Percentiles rank a stretch among this genome's conserved stretches.
These are phyloP conservation scores for Firmiana major DNA, from an alignment of 345 rosid species.

Conservation along the genomic window DNA sequence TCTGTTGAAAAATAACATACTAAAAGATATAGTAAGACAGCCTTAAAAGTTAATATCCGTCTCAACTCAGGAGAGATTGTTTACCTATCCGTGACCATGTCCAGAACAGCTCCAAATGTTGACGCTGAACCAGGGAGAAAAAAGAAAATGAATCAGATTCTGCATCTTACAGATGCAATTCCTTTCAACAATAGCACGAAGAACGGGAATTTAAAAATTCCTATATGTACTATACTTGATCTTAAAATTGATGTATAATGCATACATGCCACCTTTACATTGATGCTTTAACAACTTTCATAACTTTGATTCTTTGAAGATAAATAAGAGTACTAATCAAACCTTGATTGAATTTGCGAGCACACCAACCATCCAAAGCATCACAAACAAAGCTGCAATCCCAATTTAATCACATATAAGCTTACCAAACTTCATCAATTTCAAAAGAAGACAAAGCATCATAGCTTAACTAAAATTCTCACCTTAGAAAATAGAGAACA, in stretches of 20 bases:
- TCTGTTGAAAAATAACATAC: not conserved
- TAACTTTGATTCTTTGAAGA: not conserved
- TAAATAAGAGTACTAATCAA: not conserved
- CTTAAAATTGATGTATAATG: conserved; percentile 1
- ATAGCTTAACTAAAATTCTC: not conserved
- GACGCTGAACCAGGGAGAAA: conserved; percentile 52
- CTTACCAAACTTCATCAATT: not conserved
- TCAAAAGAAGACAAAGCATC: not conserved
- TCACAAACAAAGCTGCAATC: conserved; percentile 85
- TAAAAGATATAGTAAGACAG: not conserved
- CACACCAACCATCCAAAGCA: conserved; percentile 92
- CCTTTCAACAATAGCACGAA: not conserved
- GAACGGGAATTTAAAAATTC: not conserved
- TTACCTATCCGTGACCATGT: conserved; percentile 97
- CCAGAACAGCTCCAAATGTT: conserved; percentile 94
- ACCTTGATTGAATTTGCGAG: conserved; percentile 97
- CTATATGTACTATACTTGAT: not conserved
- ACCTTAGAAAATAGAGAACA: conserved; percentile 72
- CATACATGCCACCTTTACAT: not conserved
- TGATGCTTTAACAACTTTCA: not conserved
- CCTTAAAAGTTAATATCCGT: not conserved
- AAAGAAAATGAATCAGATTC: conserved; percentile 22
- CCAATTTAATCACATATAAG: conserved; percentile 10
- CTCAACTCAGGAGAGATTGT: not conserved
- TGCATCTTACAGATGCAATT: not conserved